Evolutionary conservation across 208 protist species (phyloP).

Genomic region (Wallacemonas sp.): DNA sequence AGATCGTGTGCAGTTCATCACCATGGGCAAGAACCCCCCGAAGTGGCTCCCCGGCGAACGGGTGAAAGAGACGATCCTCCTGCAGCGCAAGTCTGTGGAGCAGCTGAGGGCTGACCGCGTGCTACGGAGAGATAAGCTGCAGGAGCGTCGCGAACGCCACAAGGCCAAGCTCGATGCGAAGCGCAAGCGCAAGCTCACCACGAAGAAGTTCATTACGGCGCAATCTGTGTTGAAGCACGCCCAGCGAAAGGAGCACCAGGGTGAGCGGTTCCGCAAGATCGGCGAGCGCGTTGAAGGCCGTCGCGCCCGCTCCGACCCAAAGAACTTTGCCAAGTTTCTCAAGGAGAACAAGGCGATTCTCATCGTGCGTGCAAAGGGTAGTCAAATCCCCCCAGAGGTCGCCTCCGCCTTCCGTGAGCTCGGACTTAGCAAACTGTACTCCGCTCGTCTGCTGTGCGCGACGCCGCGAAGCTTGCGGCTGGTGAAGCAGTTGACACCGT

Average conservation of each 20-base stretch:
- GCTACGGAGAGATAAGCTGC: slow-evolving; percentile 74
- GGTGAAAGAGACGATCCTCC: slow-evolving; percentile 91
- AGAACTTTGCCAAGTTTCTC: slow-evolving; percentile 28
- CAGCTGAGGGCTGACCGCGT: slow-evolving; percentile 83
- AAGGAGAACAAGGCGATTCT: slow-evolving; percentile 56
- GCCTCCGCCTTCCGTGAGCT: slow-evolving; percentile 59
- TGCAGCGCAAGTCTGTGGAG: slow-evolving; percentile 90
- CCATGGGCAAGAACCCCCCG: slow-evolving; percentile 84
- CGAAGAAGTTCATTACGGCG: slow-evolving; percentile 86
- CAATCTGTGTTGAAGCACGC: slow-evolving; percentile 87
- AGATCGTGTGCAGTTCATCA: no score
- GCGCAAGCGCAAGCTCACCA: slow-evolving; percentile 76
- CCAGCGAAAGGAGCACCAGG: slow-evolving; percentile 70
- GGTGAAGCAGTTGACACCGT: slow-evolving; percentile 75
- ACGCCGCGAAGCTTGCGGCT: slow-evolving; percentile 58
- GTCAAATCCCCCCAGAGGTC: slow-evolving; percentile 74
- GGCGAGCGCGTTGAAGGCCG: slow-evolving; percentile 66
- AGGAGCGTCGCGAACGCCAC: slow-evolving; percentile 71
- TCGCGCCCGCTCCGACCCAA: slow-evolving; percentile 26
- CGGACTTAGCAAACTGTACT: slow-evolving; percentile 78
- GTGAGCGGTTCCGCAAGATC: slow-evolving; percentile 73
- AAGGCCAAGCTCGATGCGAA: slow-evolving; percentile 87
- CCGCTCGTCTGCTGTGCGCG: slow-evolving; percentile 62
- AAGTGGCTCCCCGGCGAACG: slow-evolving; percentile 90
- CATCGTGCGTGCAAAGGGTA: slow-evolving; percentile 80